A percentile compares a stretch with the other conserved stretches of the same genome.
Conservation (phyloP, 352 stramenopile species). For the Globisporangium recalcitrans region DNA sequence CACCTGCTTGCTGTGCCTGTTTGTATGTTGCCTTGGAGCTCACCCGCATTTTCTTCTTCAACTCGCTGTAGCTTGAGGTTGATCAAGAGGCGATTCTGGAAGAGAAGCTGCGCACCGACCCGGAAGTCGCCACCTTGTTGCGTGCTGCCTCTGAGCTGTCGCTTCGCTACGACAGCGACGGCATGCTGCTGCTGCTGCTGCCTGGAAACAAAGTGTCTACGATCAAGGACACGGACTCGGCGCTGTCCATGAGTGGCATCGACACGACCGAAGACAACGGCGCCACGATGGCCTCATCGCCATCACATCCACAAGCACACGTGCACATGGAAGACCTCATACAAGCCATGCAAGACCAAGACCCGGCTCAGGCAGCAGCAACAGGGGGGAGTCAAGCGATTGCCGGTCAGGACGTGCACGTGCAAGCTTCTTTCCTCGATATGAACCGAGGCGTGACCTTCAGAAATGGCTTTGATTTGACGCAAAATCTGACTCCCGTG, state of each 20-base stretch:
- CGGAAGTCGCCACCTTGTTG: conserved; percentile 1
- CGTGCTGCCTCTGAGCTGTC: conserved; percentile 5
- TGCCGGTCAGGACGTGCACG: conserved; percentile 11
- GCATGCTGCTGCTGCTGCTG: not conserved
- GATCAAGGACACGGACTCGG: conserved; percentile 3
- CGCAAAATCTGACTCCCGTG: conserved; percentile 67
- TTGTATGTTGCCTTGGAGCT: not conserved
- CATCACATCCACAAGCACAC: not conserved
- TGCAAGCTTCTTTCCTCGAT: conserved; percentile 5
- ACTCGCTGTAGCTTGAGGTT: not conserved
- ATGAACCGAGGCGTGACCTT: conserved; percentile 21
- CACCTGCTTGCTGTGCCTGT: not conserved
- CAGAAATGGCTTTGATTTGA: conserved; percentile 43
- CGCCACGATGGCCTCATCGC: not conserved
- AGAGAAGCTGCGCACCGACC: conserved; percentile 7
- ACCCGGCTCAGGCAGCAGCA: not conserved
- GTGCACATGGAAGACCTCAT: not conserved
- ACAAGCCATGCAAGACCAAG: not conserved
- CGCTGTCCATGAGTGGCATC: conserved; percentile 3
- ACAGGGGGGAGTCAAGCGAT: not conserved
- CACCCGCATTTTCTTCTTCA: too few relatives aligned
- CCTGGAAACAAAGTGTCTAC: not conserved
- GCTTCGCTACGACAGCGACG: conserved; percentile 3
- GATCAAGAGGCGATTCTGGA: conserved; percentile 7
- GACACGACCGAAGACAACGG: not conserved